Evolutionary conservation across 176 grass and related monocot genomes (phyloP).

Genomic region (Triticum aestivum): IWGSC_CS_RefSeq_v2.1 NC_057810.1:449058919-449059418

Average conservation of each 20-base stretch:
- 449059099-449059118: conserved; percentile 20
- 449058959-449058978: conserved; percentile 14
- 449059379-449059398: conserved; percentile 19
- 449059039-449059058: background rate
- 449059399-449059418: conserved; percentile 6
- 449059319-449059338: conserved; percentile 98
- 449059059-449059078: background rate
- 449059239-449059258: conserved; percentile 95
- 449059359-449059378: conserved; percentile 26
- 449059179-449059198: conserved; percentile 99
- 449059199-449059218: conserved; percentile 97
- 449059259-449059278: conserved; percentile 98
- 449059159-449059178: conserved; percentile 28
- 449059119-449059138: conserved; percentile 21
- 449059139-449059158: conserved; percentile 13
- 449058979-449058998: background rate
- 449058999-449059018: background rate
- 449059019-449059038: conserved; percentile 7
- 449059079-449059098: conserved; percentile 10
- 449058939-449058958: background rate
- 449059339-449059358: conserved; percentile 84
- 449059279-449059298: conserved; percentile 99
- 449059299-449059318: conserved; percentile 95
- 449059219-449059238: conserved; percentile 91
- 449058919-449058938: background rate